Percentiles rank a stretch among this genome's conserved stretches.
These are phyloP conservation scores for Dryas integrifolia DNA, from an alignment of 331 rosid species.

Conservation along the genomic window DNA sequence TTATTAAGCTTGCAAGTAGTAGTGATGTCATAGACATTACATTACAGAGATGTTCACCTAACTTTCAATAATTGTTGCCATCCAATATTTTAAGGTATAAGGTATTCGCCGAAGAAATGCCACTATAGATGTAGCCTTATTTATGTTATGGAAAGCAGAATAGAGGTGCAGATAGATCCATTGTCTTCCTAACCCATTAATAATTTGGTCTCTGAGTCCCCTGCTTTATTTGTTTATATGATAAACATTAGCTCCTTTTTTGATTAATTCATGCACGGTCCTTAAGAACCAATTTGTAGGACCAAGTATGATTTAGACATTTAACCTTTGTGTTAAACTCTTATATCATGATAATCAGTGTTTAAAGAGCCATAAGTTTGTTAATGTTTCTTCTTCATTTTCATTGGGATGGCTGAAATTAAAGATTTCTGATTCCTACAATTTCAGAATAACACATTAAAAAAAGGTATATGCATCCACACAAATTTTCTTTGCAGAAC, in stretches of 20 bases:
- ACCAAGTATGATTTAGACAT: background rate
- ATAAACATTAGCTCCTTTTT: background rate
- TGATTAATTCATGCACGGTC: background rate
- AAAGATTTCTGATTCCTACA: no score
- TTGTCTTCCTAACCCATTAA: conserved; percentile 33
- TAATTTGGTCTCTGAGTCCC: conserved; percentile 9
- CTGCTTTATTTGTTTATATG: background rate
- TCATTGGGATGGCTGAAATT: no score
- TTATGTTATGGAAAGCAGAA: conserved; percentile 3
- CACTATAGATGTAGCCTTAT: background rate
- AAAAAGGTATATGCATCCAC: no score
- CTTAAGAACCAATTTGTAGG: background rate
- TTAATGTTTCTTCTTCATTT: no score
- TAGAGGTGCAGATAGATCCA: conserved; percentile 29
- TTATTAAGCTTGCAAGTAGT: conserved; percentile 1
- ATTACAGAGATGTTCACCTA: background rate
- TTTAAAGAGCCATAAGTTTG: no score
- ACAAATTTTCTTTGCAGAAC: no score
- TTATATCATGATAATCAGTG: no score
- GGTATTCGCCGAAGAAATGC: conserved; percentile 29
- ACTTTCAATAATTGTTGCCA: background rate
- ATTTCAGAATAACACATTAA: no score
- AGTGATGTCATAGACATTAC: conserved; percentile 5
- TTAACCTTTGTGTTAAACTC: background rate
- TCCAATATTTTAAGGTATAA: conserved; percentile 35